Evolutionary conservation across 2,329 filamentous ascomycete genomes (phyloP).

Genomic region (Tolypocladium endophyticum): DNA sequence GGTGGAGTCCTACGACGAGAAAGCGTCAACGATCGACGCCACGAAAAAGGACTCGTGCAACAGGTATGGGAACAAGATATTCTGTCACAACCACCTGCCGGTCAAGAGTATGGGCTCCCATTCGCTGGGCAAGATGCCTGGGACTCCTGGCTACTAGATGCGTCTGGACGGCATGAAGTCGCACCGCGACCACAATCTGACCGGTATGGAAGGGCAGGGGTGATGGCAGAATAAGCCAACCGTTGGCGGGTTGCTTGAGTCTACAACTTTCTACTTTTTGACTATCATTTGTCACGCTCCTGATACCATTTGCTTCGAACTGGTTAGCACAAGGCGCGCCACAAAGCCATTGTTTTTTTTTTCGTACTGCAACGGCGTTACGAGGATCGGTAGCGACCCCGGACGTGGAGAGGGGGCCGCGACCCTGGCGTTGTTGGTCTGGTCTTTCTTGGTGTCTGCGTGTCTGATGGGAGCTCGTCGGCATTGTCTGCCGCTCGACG

Average conservation of each 20-base stretch:
- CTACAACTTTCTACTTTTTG: neutral
- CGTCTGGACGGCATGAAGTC: neutral
- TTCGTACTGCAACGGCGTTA: neutral
- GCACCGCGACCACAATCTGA: neutral
- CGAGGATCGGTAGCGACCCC: neutral
- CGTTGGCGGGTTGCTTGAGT: neutral
- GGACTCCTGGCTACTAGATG: slow-evolving; percentile 39
- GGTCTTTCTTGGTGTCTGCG: neutral
- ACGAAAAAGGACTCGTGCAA: slow-evolving; percentile 40
- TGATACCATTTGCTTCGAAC: neutral
- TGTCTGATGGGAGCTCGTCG: neutral
- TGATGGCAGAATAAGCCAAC: neutral
- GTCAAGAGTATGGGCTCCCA: slow-evolving; percentile 33
- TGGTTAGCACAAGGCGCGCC: neutral
- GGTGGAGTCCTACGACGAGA: slow-evolving; percentile 57
- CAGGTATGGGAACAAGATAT: slow-evolving; percentile 35
- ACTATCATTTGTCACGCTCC: neutral
- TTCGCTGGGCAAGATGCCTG: slow-evolving; percentile 45
- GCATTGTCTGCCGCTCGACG: neutral
- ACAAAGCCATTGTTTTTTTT: neutral
- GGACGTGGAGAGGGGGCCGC: neutral
- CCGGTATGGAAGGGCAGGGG: neutral
- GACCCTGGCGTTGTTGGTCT: neutral
- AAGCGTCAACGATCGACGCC: slow-evolving; percentile 49
- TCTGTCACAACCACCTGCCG: slow-evolving; percentile 48